phyloP scores from a whole-genome alignment of 2,329 filamentous ascomycete species.

The Orbilia ellipsospora region DNA sequence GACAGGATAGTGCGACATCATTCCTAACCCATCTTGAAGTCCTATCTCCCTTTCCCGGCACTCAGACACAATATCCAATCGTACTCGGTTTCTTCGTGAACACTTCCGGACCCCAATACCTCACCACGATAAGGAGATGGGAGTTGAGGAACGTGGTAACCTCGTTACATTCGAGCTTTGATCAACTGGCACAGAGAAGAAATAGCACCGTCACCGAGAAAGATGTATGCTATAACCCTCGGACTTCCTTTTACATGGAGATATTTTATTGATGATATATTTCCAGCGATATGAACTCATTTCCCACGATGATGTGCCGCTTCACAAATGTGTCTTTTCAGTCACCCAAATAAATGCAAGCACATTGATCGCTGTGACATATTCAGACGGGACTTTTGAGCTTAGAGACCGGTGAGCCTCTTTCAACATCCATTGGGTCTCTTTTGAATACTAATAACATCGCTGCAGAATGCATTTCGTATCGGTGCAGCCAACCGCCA shows the following conservation, averaged over 20 bases:
- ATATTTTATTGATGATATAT: slow-evolving; percentile 4
- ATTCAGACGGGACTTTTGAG: slow-evolving; percentile 71
- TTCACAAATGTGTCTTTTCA: slow-evolving; percentile 74
- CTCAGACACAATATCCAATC: slow-evolving; percentile 68
- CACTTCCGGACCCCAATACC: slow-evolving; percentile 68
- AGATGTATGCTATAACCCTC: slow-evolving; percentile 59
- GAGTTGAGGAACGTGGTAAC: slow-evolving; percentile 76
- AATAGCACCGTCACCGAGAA: slow-evolving; percentile 65
- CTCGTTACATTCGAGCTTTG: slow-evolving; percentile 78
- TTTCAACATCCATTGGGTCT: not conserved
- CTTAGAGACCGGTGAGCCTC: slow-evolving; percentile 54
- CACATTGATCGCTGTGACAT: slow-evolving; percentile 73
- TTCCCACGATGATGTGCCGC: slow-evolving; percentile 67
- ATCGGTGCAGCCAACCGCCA: slow-evolving; percentile 41
- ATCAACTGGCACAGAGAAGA: slow-evolving; percentile 76
- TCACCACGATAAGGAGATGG: slow-evolving; percentile 85
- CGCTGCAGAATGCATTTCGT: slow-evolving; percentile 54
- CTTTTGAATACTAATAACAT: not conserved
- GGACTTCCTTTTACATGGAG: not conserved
- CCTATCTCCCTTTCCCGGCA: slow-evolving; percentile 74
- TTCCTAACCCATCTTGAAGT: slow-evolving; percentile 80
- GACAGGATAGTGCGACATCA: slow-evolving; percentile 67
- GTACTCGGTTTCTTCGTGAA: slow-evolving; percentile 75
- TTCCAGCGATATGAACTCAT: slow-evolving; percentile 74
- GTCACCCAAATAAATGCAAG: slow-evolving; percentile 77